Evolutionary conservation across 371 early-diverging fungal species (phyloP), one percentile per base, ranked within the genome.

Genomic region (Syncephalastrum racemosum): DNA sequence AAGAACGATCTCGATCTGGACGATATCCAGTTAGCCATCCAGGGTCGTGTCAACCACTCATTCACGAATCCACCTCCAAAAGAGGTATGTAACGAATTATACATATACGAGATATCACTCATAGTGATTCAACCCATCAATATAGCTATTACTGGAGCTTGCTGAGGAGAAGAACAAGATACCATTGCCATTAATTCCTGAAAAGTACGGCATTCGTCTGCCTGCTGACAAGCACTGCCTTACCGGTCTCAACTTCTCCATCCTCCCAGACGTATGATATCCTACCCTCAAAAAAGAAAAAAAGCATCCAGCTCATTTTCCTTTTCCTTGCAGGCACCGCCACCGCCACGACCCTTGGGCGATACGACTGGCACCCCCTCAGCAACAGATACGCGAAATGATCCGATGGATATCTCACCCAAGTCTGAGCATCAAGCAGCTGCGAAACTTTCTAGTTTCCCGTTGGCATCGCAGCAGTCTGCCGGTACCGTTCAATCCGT

Each of bases 1-100:
- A 88, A 91, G 60, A 71, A 69, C 13, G 91, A 90, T 45, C 75
- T 99, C n/a, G 90, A 89, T 48, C 62, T 88, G 43, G 93, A 90
- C 42, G 99, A 99, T 72, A 89, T 99, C 19, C 90, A 91, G 52
- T 78, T 99, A 23, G 96, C 99, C 8, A 90, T 95, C 69, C 91
- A 95, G 66, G 89, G 91, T 54, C 88, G 93, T 43, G 88, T 92
- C 8, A 86, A 92, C 60, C 90, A 94, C 56, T 90, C 94, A 8
- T 97, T 96, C 64, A 92, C 93, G 3, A 76, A 81, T 19, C 95
- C 95, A 40, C 98, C 97, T 24, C 85, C 92, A 3, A 87, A 88
- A 79, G 95, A 96, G 68, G 92, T 90, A 84, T 24, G 43, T 18
- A 20, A 24, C 41, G 14, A 45, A 22, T 15, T 41, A 2, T 13